Evolutionary conservation across 192 early-diverging fungal species (phyloP).

Genomic region (Glomus cerebriforme): DNA sequence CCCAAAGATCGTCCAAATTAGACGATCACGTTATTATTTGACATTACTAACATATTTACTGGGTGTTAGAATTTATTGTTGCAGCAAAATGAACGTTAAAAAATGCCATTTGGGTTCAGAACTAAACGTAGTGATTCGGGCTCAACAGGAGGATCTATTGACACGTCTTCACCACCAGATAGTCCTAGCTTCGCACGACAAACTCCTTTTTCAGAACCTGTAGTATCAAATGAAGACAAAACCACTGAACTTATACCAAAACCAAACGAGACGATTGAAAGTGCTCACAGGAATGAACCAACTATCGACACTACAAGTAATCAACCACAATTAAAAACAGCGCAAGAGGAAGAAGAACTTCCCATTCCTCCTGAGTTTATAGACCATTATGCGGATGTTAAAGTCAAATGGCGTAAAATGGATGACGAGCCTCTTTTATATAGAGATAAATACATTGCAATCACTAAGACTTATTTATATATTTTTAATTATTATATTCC

Average conservation of each 20-base stretch:
- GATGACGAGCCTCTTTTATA: conserved; percentile 27
- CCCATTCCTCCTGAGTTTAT: neutral
- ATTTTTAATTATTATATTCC: conserved; percentile 33
- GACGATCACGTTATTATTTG: too few relatives aligned
- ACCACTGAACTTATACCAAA: neutral
- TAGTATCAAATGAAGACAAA: neutral
- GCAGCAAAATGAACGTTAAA: neutral
- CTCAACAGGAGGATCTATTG: neutral
- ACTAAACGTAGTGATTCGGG: neutral
- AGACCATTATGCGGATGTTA: neutral
- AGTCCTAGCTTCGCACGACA: neutral
- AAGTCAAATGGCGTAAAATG: neutral
- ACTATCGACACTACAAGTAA: neutral
- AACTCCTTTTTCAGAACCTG: neutral
- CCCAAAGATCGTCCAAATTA: too few relatives aligned
- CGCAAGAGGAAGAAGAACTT: neutral
- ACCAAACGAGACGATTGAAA: neutral
- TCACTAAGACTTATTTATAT: conserved; percentile 25
- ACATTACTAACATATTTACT: too few relatives aligned
- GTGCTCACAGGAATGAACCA: neutral
- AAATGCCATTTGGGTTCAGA: neutral
- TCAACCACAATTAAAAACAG: too few relatives aligned
- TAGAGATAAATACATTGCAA: conserved; percentile 24
- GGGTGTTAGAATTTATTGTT: too few relatives aligned
- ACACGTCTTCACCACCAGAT: neutral